Base-by-base conservation (phyloP, 2,329 filamentous ascomycete species). In the Calonectria pseudoturangicola region DNA sequence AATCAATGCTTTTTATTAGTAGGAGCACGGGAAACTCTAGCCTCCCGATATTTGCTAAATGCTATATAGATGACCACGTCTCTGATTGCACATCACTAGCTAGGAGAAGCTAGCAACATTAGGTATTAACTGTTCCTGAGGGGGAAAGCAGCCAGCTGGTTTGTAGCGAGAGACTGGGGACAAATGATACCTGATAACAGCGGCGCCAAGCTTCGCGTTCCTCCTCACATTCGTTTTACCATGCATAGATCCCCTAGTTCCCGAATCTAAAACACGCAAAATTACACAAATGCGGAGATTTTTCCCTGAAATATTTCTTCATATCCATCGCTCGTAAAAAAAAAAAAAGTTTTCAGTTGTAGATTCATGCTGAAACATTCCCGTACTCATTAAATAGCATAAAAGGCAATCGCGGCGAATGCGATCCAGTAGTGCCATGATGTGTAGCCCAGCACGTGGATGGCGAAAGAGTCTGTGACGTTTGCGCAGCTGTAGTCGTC, bases 401-500 rank as follows among this genome's bases (percentile, higher is more conserved):
- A 58, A 45, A 70, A 66, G 28, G 68, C 51, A 18, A 70, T 48
- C 5, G 51, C 62, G 5, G n/a, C 51, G 12, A 64, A 70, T 8
- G 62, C 68, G 5, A 45, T 13, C 50, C 50, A 66, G 36, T 68
- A 72, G 21, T 64, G 50, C 70, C 70, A 68, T 15, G 39, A 6
- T 13, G 41, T 13, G 16, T 27, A 27, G 15, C 39, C 47, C 21
- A 18, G n/a, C 9, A 25, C n/a, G 9, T 25, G 33, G 6, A 27
- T 50, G 21, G 48, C 70, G 18, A 45, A 36, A 10, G 70, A 72
- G 2, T 30, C 43, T 4, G 70, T 72, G 8, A 60, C 48, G 12
- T 69, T 70, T 30, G n/a, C 6, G 39, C 72, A 74, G 16, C 51
- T 56, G 39, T 75, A 76, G 1, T 70, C 28, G 6, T 67, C 13